Evolutionary conservation across 2,329 filamentous ascomycete genomes (phyloP).

Genomic region (Pseudocercospora eumusae): DNA sequence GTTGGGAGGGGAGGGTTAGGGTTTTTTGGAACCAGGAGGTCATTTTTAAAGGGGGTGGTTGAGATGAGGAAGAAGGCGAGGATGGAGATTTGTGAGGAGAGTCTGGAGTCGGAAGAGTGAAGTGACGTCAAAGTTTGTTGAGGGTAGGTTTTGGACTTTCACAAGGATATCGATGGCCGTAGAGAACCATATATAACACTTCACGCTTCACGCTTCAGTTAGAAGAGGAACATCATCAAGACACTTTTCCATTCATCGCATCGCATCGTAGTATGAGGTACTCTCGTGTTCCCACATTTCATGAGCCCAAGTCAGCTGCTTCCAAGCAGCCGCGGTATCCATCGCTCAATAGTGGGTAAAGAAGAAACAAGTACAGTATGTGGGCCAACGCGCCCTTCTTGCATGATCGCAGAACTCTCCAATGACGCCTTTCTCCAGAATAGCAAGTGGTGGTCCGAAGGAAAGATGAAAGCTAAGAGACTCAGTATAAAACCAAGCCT

Average conservation of each 20-base stretch:
- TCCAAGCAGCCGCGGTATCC: constrained; percentile 11
- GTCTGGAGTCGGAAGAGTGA: constrained; percentile 9
- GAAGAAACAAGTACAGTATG: constrained; percentile 3
- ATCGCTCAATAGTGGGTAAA: background rate
- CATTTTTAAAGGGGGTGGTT: constrained; percentile 48
- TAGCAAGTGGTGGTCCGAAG: background rate
- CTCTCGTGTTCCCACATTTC: background rate
- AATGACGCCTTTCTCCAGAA: background rate
- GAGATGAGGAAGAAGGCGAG: constrained; percentile 53
- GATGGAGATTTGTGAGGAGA: constrained; percentile 43
- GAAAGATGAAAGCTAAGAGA: background rate
- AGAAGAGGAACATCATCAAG: background rate
- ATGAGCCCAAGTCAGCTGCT: constrained; percentile 1
- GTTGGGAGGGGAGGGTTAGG: constrained; percentile 73
- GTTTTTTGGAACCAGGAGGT: constrained; percentile 85
- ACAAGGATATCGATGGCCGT: constrained; percentile 16
- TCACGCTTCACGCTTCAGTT: too few relatives aligned
- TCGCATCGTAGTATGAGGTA: background rate
- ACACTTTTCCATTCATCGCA: constrained; percentile 9
- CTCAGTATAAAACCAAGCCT: background rate
- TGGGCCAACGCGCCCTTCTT: constrained; percentile 15
- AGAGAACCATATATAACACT: background rate
- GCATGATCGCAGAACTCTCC: constrained; percentile 7
- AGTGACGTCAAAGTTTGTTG: constrained; percentile 20
- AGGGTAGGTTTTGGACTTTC: constrained; percentile 14